Evolutionary conservation across 2,329 filamentous ascomycete genomes (phyloP).

Genomic region (Fusarium redolens): DNA sequence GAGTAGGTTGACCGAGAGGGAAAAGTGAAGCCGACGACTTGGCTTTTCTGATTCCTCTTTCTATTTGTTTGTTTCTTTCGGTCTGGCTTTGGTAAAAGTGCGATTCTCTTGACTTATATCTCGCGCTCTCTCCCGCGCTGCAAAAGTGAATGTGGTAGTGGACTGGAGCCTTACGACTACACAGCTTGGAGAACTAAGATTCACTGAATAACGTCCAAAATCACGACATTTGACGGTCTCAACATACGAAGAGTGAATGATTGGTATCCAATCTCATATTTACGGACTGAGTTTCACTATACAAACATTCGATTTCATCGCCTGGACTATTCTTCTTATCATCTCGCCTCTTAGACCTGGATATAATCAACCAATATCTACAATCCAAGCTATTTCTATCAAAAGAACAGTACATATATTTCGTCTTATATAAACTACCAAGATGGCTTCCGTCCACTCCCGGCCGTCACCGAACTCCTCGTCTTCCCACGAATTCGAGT

Average conservation of each 20-base stretch:
- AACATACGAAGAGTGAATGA: background rate
- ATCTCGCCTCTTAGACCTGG: background rate
- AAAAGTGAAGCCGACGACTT: conserved; percentile 25
- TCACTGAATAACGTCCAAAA: conserved; percentile 7
- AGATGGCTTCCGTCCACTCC: conserved; percentile 55
- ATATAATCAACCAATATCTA: background rate
- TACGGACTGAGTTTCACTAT: background rate
- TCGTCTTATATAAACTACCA: background rate
- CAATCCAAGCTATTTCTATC: background rate
- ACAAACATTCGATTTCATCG: background rate
- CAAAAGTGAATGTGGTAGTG: background rate
- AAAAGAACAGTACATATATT: background rate
- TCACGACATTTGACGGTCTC: conserved; percentile 3
- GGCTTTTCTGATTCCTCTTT: conserved; percentile 9
- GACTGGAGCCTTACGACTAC: background rate
- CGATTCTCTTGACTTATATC: conserved; percentile 18
- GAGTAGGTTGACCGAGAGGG: conserved; percentile 46
- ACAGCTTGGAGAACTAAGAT: background rate
- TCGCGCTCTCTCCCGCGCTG: background rate
- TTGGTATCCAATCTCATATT: background rate
- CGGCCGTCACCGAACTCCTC: conserved; percentile 52
- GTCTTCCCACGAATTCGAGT: conserved; percentile 55
- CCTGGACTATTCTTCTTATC: background rate
- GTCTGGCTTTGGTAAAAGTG: conserved; percentile 5
- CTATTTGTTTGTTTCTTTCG: background rate